Conservation (phyloP, 345 rosid genomes). For the Salix brachista region DNA sequence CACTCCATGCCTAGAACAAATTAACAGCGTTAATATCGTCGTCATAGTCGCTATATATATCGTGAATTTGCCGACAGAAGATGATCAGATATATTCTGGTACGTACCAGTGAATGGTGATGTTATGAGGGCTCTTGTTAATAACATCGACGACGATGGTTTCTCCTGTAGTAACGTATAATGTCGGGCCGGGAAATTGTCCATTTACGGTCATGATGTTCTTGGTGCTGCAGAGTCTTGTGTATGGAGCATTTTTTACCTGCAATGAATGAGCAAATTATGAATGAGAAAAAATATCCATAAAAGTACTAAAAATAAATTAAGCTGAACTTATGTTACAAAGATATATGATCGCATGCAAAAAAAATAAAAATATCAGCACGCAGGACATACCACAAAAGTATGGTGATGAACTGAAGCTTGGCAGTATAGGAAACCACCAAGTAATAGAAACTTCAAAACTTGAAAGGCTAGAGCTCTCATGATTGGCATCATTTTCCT, state of each 20-base stretch:
- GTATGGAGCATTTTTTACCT: constrained; percentile 12
- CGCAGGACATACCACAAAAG: constrained; percentile 8
- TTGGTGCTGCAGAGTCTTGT: constrained; percentile 19
- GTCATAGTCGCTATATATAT: too few species aligned
- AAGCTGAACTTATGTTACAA: too few species aligned
- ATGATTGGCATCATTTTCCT: neutral
- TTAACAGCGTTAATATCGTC: neutral
- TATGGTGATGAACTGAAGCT: constrained; percentile 10
- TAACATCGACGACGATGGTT: constrained; percentile 24
- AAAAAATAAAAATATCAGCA: too few species aligned
- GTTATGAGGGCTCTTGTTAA: constrained; percentile 21
- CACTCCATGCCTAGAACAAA: constrained; percentile 36
- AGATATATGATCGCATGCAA: too few species aligned
- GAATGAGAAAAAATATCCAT: neutral
- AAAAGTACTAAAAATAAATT: too few species aligned
- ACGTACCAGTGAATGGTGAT: constrained; percentile 35
- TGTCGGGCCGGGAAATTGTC: constrained; percentile 31
- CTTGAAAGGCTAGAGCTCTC: neutral
- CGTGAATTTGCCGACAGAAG: neutral
- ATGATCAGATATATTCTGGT: neutral
- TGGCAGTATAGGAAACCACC: constrained; percentile 5
- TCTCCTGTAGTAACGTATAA: constrained; percentile 20
- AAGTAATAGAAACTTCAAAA: constrained; percentile 3
- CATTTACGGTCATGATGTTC: constrained; percentile 31
- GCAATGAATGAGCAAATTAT: neutral